These are phyloP conservation scores for Jaapia argillacea DNA, from an alignment of 768 basidiomycete genomes.

Conservation along the genomic window DNA sequence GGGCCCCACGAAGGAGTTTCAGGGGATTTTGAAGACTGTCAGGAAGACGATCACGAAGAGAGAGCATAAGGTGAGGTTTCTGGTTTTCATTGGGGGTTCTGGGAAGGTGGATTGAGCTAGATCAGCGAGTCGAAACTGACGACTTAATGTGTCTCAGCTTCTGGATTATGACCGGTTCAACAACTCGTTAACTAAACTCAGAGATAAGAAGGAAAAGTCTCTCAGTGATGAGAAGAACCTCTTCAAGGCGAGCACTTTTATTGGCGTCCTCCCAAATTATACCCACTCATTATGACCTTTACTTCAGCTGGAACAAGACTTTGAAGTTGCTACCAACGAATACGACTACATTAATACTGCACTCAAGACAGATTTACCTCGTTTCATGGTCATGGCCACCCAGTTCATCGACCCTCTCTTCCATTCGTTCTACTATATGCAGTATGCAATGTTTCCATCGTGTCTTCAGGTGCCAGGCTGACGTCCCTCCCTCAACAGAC, in stretches of 20 bases:
- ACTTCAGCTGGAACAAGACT: slow-evolving; percentile 88
- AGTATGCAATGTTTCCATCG: slow-evolving; percentile 50
- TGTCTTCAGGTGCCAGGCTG: slow-evolving; percentile 5
- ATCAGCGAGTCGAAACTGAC: neutral
- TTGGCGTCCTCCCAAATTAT: neutral
- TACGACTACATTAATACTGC: slow-evolving; percentile 89
- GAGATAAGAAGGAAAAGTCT: slow-evolving; percentile 98
- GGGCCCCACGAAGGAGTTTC: slow-evolving; percentile 83
- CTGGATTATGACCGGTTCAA: slow-evolving; percentile 95
- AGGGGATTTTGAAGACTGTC: slow-evolving; percentile 77
- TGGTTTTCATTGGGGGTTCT: slow-evolving; percentile 5
- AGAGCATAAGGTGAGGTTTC: slow-evolving; percentile 91
- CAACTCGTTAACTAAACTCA: slow-evolving; percentile 87
- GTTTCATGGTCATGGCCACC: slow-evolving; percentile 82
- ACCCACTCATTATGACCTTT: neutral
- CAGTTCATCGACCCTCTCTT: slow-evolving; percentile 96
- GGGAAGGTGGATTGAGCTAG: neutral
- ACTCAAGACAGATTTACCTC: slow-evolving; percentile 86
- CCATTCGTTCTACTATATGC: slow-evolving; percentile 99
- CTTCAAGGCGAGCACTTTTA: slow-evolving; percentile 66
- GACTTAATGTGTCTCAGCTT: too few species aligned
- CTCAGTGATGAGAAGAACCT: slow-evolving; percentile 93
- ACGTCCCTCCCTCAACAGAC: slow-evolving; percentile 37
- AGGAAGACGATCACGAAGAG: slow-evolving; percentile 94
- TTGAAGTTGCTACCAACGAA: slow-evolving; percentile 83